Evolutionary conservation across 768 basidiomycete species (phyloP).

Genomic region (Leccinum subtestaceum): DNA sequence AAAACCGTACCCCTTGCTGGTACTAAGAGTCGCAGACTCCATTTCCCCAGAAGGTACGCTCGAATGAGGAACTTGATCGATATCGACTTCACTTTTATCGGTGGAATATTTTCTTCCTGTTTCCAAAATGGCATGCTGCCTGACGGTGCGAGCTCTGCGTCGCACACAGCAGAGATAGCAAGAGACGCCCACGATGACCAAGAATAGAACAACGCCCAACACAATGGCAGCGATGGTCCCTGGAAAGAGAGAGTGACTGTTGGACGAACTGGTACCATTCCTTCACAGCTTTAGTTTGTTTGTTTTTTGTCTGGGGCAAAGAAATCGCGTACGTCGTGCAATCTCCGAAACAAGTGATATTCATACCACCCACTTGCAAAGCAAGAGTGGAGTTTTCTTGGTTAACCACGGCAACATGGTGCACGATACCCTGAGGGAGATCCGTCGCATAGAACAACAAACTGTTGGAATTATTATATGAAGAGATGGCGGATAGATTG

Average conservation of each 20-base stretch:
- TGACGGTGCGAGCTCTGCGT: conserved; percentile 39
- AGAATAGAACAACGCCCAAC: conserved; percentile 52
- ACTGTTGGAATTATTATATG: conserved; percentile 48
- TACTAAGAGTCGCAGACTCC: conserved; percentile 28
- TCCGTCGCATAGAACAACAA: conserved; percentile 65
- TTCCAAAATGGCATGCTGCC: background rate
- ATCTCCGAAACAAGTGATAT: conserved; percentile 40
- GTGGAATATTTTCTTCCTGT: background rate
- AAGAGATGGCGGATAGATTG: conserved; percentile 48
- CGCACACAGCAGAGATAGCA: conserved; percentile 48
- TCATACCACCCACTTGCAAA: conserved; percentile 49
- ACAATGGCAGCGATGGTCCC: conserved; percentile 69
- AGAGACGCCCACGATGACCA: conserved; percentile 43
- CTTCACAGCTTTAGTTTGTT: conserved; percentile 6
- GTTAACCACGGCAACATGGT: conserved; percentile 57
- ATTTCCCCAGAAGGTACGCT: conserved; percentile 22
- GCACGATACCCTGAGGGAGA: conserved; percentile 47
- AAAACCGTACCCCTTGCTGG: conserved; percentile 34
- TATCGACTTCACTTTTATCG: conserved; percentile 4
- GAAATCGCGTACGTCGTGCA: conserved; percentile 31
- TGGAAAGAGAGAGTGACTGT: conserved; percentile 33
- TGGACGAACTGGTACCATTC: conserved; percentile 15
- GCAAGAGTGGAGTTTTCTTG: conserved; percentile 50
- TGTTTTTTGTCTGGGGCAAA: background rate
- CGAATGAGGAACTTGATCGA: conserved; percentile 9